Conservation (phyloP, 768 basidiomycete genomes). For the Amylocystis lapponica region DNA sequence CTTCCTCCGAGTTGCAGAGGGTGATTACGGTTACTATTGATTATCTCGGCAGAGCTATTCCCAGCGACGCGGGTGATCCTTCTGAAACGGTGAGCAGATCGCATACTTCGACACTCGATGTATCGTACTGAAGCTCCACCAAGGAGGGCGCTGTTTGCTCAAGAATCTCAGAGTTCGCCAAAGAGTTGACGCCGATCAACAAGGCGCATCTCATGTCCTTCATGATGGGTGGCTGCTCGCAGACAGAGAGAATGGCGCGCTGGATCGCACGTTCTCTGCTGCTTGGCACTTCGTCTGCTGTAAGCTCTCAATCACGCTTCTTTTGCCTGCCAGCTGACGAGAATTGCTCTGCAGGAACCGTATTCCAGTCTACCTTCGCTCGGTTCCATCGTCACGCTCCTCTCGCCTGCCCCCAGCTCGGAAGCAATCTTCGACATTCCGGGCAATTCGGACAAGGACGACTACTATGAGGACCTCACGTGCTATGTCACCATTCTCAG, state of each 20-base stretch:
- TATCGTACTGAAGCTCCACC: neutral
- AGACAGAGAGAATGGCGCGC: conserved; percentile 49
- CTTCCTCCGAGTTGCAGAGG: conserved; percentile 36
- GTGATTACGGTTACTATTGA: conserved; percentile 46
- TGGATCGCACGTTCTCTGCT: conserved; percentile 51
- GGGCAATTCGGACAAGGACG: conserved; percentile 37
- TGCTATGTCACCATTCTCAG: conserved; percentile 53
- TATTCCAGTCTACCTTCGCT: conserved; percentile 48
- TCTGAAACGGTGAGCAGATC: conserved; percentile 13
- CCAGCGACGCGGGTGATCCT: conserved; percentile 20
- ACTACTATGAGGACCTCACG: conserved; percentile 57
- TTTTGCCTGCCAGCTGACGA: neutral
- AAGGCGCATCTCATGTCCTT: conserved; percentile 46
- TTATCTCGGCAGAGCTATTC: conserved; percentile 37
- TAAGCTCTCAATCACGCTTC: conserved; percentile 8
- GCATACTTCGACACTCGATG: neutral
- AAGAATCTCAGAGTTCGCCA: conserved; percentile 38
- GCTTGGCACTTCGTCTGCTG: conserved; percentile 6
- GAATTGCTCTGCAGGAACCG: conserved; percentile 27
- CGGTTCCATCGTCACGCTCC: conserved; percentile 39
- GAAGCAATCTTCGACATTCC: conserved; percentile 47
- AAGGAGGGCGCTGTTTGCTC: conserved; percentile 45
- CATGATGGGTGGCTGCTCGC: conserved; percentile 45
- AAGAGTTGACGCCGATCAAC: conserved; percentile 39
- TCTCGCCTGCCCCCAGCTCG: conserved; percentile 39